These are phyloP conservation scores for Neckera pumila DNA, from an alignment of 225 moss, liverwort and hornwort genomes.

Conservation along the genomic window DNA sequence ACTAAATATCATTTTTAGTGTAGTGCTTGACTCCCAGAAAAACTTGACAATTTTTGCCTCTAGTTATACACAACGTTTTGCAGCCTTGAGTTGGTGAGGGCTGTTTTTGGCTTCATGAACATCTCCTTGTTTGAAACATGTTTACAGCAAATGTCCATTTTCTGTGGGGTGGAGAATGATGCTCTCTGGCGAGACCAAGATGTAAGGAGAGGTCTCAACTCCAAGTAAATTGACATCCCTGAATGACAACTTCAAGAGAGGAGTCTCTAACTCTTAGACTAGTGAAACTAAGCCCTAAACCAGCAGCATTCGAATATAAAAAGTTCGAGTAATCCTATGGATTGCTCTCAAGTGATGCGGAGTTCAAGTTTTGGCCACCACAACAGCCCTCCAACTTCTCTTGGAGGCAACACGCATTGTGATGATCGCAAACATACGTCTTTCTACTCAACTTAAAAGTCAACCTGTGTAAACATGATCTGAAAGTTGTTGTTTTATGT, in stretches of 20 bases:
- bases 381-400: neutral
- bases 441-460: neutral
- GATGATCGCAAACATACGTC: constrained; percentile 77
- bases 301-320: neutral
- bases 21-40: neutral
- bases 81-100: neutral
- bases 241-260: too few relatives aligned
- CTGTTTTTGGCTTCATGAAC: neutral
- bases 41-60: too few relatives aligned
- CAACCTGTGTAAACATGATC: neutral
- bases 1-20: too few relatives aligned
- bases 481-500: neutral
- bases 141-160: too few relatives aligned
- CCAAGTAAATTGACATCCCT: too few relatives aligned
- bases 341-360: too few relatives aligned
- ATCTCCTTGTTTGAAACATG: neutral
- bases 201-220: too few relatives aligned
- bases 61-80: neutral
- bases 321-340: too few relatives aligned
- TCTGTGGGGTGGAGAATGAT: too few relatives aligned
- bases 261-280: too few relatives aligned
- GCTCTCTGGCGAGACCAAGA: too few relatives aligned
- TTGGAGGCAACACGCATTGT: constrained; percentile 76
- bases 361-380: too few relatives aligned
- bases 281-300: neutral